These are phyloP conservation scores for Diaporthe citriasiana DNA, from an alignment of 2,329 filamentous ascomycete genomes.

Conservation along the genomic window DNA sequence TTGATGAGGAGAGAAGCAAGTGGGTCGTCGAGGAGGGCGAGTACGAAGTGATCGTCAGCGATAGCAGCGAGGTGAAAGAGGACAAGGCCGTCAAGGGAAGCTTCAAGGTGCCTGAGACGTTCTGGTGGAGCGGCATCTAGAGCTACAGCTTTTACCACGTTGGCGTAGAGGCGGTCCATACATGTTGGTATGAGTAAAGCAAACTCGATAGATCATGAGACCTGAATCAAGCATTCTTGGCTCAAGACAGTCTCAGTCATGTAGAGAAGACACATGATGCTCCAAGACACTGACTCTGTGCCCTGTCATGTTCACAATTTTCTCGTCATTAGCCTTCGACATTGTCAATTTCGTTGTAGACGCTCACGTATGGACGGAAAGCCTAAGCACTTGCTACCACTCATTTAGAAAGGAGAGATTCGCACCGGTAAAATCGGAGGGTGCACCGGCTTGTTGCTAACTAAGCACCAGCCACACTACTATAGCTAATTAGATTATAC, in stretches of 20 bases:
- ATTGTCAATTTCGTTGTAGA: not conserved
- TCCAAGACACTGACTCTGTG: not conserved
- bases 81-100: conserved; percentile 62
- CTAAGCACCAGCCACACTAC: no score
- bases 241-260: not conserved
- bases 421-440: no score
- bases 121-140: conserved; percentile 77
- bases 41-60: conserved; percentile 73
- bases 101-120: conserved; percentile 72
- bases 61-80: conserved; percentile 66
- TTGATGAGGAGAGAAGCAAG: conserved; percentile 75
- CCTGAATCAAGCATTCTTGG: not conserved
- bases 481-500: no score
- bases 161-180: not conserved
- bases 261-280: not conserved
- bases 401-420: no score
- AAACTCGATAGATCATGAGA: not conserved
- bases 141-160: not conserved
- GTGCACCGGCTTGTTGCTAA: no score
- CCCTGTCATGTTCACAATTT: no score
- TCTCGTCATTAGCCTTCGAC: not conserved
- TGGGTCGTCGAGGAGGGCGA: conserved; percentile 77
- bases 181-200: not conserved
- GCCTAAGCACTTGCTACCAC: not conserved
- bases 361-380: not conserved